Percentiles rank a stretch among this genome's conserved stretches.
Evolutionary conservation across 1,284 basidiomycete species (phyloP).

Genomic region (Porogramme epimiltina): DNA sequence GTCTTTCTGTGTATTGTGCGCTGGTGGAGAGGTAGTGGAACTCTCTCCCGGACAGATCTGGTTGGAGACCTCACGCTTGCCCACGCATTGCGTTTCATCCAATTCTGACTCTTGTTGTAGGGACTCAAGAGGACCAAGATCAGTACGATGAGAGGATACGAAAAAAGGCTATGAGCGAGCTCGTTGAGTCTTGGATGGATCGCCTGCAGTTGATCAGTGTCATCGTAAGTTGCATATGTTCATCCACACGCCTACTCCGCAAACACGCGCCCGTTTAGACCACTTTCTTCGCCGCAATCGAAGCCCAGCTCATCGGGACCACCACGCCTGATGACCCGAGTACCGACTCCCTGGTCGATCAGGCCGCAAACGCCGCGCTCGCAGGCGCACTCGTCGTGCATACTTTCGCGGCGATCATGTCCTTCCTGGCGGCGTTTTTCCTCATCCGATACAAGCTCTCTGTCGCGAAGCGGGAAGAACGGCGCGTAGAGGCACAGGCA

Average conservation of each 20-base stretch:
- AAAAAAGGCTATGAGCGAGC: slow-evolving; percentile 46
- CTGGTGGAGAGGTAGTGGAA: background rate
- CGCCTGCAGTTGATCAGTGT: slow-evolving; percentile 59
- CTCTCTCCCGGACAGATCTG: no score
- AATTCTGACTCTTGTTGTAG: slow-evolving; percentile 25
- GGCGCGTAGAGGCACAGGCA: slow-evolving; percentile 21
- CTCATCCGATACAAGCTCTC: slow-evolving; percentile 56
- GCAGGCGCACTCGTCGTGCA: slow-evolving; percentile 56
- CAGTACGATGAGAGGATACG: slow-evolving; percentile 45
- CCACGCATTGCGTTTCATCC: background rate
- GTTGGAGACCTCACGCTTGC: background rate
- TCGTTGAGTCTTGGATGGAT: slow-evolving; percentile 63
- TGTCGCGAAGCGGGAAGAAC: slow-evolving; percentile 47
- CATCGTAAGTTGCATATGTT: slow-evolving; percentile 42
- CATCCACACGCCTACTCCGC: background rate
- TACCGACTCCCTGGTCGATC: slow-evolving; percentile 24
- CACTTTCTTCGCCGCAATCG: slow-evolving; percentile 63
- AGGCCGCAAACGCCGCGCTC: slow-evolving; percentile 48
- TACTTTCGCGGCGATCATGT: slow-evolving; percentile 57
- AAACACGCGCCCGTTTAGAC: slow-evolving; percentile 38
- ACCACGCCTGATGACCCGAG: slow-evolving; percentile 31
- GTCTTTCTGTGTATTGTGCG: background rate
- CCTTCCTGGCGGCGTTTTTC: slow-evolving; percentile 59
- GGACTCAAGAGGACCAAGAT: slow-evolving; percentile 51
- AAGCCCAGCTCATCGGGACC: slow-evolving; percentile 52